Base-by-base conservation (phyloP, 176 grass and related monocot genomes). In the Coix lacrymajobi region DNA sequence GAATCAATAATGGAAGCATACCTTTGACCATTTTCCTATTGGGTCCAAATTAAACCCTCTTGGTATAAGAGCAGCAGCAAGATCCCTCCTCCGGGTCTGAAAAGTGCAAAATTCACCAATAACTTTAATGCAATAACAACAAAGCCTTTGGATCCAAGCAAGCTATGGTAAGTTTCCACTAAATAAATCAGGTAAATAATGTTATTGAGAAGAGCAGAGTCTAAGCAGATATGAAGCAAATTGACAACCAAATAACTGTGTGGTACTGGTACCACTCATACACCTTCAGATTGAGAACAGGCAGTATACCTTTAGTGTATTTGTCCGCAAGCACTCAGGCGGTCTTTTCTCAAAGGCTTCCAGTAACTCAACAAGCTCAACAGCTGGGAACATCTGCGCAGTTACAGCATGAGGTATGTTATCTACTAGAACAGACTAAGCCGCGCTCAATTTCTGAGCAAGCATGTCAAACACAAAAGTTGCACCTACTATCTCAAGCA, bases 11-110 rank as follows among this genome's bases (percentile, higher is more conserved):
- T 79, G 60, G 1, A 79, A 81, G 2, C 43, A 49, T 87, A 99
- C 97, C 97, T 99, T 96, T 89, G 97, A 99, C 93, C 97, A 99
- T 76, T 96, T 99, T 4, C 97, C 97, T 71, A 99, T 93, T 5
- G 91, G 97, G 76, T 99, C 97, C 39, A 99, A 78, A 94, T 99
- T 99, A 69, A 99, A 94, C 54, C 96, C 97, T 90, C 97, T 94
- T 75, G 94, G 92, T 75, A 99, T 92, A 89, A 99, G 90, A 90
- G 94, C 91, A 79, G 91, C 97, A 56, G 93, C 97, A 76, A 99
- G 93, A 92, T 99, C 97, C 69, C 97, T 94, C 60, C 93, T 93
- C 43, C 97, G 85, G 1, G 97, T 99, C 97, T 99, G 81, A 39
- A 69, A 68, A 69, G 51, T 58, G 65, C 65, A 73, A 81, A 63